Base-by-base conservation (phyloP, 1,139 yeast genomes). In the Zygosaccharomyces pseudobailii region DNA sequence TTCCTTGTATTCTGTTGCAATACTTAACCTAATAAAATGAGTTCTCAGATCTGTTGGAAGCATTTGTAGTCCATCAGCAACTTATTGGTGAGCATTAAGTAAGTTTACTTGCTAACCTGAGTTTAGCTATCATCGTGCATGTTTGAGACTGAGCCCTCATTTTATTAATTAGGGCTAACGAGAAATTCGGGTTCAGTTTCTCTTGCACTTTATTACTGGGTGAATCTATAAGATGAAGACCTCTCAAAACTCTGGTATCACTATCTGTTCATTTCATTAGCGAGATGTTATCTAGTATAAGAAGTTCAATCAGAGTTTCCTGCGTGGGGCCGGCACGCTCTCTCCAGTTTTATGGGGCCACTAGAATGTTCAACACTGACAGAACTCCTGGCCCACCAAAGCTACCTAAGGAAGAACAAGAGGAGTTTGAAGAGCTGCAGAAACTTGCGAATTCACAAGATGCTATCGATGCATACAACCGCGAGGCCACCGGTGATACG, bases 391-490 rank as follows among this genome's bases (percentile, higher is more conserved):
- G 85, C 2, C 98, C 98, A 8, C 96, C 96, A 31, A 78, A 81
- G 52, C 74, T 92, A 22, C 87, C 95, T 17, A 80, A 82, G 55
- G 87, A 87, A 57, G 92, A 90, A 42, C 98, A 92, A 66, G 88
- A 84, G 58, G 98, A 92, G 69, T 92, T 92, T 67, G 97, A 92
- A 63, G 74, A 77, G 42, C 76, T 92, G 39, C 95, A 89, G 61
- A 81, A 78, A 61, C 76, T 83, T 39, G 97, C 97, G 1, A 80
- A 78, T 56, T 80, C 94, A 0, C 92, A 84, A 65, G 80, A 82
- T 6, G 89, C 90, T 3, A 83, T 87, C 37, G 92, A 85, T 45
- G 88, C 83, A 48, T 85, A 83, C 62, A 84, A 85, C 56, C 74
- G 74, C 25, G 72, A 74, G 43, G 59, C 80, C 20, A 71, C 71